Conservation (phyloP, 2,329 filamentous ascomycete species). For the Alternaria angustiovoidea region DNA sequence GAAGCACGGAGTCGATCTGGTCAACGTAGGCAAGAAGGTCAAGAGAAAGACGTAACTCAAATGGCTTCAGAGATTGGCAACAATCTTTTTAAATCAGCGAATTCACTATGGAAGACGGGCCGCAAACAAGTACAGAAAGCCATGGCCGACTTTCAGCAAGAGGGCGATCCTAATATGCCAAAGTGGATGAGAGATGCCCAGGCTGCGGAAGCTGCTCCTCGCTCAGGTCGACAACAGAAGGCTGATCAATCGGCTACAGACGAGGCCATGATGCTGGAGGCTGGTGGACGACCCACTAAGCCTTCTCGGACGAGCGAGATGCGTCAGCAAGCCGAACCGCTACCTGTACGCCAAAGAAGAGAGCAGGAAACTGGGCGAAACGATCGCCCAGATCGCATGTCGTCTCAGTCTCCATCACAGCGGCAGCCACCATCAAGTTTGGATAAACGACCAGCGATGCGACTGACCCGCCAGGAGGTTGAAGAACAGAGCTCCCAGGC, state of each 20-base stretch:
- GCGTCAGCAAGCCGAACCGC: slow-evolving; percentile 33
- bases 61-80: slow-evolving; percentile 82
- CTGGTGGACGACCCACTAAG: slow-evolving; percentile 64
- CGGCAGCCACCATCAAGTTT: slow-evolving; percentile 43
- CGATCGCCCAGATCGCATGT: slow-evolving; percentile 46
- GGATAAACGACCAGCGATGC: slow-evolving; percentile 59
- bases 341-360: slow-evolving; percentile 34
- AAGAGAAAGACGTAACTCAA: slow-evolving; percentile 78
- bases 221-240: slow-evolving; percentile 31
- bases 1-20: slow-evolving; percentile 60
- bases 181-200: slow-evolving; percentile 92
- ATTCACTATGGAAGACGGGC: slow-evolving; percentile 92
- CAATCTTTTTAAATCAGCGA: slow-evolving; percentile 90
- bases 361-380: slow-evolving; percentile 36
- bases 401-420: slow-evolving; percentile 51
- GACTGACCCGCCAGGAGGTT: slow-evolving; percentile 74
- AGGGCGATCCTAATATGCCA: slow-evolving; percentile 80
- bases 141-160: slow-evolving; percentile 81
- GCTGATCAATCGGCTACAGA: slow-evolving; percentile 51
- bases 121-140: slow-evolving; percentile 94
- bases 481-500: slow-evolving; percentile 84
- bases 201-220: slow-evolving; percentile 36
- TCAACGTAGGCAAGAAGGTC: slow-evolving; percentile 60
- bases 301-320: slow-evolving; percentile 39
- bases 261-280: slow-evolving; percentile 80